phyloP scores from a whole-genome alignment of 495 filamentous ascomycete species.

The Tuber brumale region DNA sequence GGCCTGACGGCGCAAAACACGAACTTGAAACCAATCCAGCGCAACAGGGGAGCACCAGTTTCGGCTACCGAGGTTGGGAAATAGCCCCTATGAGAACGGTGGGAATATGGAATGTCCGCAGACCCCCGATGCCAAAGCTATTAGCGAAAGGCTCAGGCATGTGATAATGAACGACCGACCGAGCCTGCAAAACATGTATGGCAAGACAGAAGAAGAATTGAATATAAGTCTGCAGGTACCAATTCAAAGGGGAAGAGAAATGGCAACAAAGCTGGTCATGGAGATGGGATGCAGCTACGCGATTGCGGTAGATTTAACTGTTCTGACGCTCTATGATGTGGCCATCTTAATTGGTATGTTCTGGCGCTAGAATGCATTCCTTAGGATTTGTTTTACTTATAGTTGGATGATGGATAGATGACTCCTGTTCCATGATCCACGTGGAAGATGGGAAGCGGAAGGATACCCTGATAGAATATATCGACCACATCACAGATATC shows the following conservation, averaged over 20 bases:
- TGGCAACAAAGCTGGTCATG: background rate
- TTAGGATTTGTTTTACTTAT: too few species aligned
- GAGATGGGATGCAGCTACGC: slow-evolving; percentile 5
- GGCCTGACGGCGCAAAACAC: too few species aligned
- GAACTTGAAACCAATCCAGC: too few species aligned
- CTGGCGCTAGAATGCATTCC: background rate
- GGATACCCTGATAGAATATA: slow-evolving; percentile 54
- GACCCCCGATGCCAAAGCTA: background rate
- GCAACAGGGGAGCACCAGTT: too few species aligned
- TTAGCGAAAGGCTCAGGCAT: background rate
- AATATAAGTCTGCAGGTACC: background rate
- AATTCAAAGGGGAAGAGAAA: background rate
- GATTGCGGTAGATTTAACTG: slow-evolving; percentile 12
- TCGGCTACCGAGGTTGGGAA: too few species aligned
- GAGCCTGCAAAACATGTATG: background rate
- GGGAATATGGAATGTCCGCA: too few species aligned
- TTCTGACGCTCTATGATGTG: slow-evolving; percentile 24
- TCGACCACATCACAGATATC: slow-evolving; percentile 55
- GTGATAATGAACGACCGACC: rapidly evolving
- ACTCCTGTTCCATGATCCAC: slow-evolving; percentile 63
- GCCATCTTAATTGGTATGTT: slow-evolving; percentile 26
- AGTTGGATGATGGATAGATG: slow-evolving; percentile 44
- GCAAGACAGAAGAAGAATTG: background rate
- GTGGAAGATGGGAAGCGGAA: slow-evolving; percentile 54
- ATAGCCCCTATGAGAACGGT: too few species aligned